Evolutionary conservation across 106 monocot genomes (phyloP).

Genomic region (Posidonia australis): DNA sequence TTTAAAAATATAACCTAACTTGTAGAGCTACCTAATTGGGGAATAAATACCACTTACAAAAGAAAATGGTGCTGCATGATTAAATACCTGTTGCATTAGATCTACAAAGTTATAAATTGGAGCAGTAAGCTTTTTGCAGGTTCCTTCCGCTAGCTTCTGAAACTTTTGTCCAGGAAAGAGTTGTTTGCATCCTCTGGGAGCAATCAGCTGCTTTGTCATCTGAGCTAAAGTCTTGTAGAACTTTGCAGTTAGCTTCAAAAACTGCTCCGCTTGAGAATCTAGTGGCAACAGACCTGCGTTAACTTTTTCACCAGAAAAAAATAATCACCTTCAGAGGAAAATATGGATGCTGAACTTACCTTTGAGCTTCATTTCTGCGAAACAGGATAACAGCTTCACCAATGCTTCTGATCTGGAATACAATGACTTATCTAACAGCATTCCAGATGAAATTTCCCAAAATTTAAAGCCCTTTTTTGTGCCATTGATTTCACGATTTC

Average conservation of each 20-base stretch:
- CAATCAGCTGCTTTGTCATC: constrained; percentile 60
- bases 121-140: constrained; percentile 64
- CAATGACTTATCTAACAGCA: constrained; percentile 47
- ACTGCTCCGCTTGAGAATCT: constrained; percentile 78
- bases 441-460: constrained; percentile 18
- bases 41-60: background rate
- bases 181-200: constrained; percentile 60
- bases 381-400: constrained; percentile 51
- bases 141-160: constrained; percentile 74
- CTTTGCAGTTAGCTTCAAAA: constrained; percentile 49
- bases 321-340: background rate
- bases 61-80: background rate
- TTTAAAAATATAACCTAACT: background rate
- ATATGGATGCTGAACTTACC: constrained; percentile 25
- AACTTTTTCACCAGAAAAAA: background rate
- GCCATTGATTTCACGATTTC: constrained; percentile 9
- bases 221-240: constrained; percentile 80
- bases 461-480: constrained; percentile 10
- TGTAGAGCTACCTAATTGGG: background rate
- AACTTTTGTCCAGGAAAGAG: constrained; percentile 47
- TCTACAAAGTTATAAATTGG: constrained; percentile 70
- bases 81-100: constrained; percentile 54
- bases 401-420: constrained; percentile 60
- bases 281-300: constrained; percentile 2
- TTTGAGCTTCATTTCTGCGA: constrained; percentile 74